These are phyloP conservation scores for Orychophragmus violaceus DNA, from an alignment of 345 rosid genomes.

Conservation along the genomic window DNA sequence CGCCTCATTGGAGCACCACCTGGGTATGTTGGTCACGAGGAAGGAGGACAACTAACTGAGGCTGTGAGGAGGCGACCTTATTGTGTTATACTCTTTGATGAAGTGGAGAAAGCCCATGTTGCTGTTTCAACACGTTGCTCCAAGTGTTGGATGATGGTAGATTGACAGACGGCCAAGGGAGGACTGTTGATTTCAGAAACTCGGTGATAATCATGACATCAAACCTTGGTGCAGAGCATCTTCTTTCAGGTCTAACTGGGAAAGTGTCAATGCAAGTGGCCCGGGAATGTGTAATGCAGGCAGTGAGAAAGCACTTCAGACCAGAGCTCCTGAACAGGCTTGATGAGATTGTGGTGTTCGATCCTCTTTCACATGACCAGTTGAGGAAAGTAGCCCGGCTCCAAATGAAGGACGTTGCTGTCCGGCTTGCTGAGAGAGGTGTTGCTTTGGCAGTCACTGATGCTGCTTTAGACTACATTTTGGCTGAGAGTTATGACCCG, in stretches of 20 bases:
- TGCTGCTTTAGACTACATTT: slow-evolving; percentile 60
- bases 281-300: slow-evolving; percentile 71
- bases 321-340: slow-evolving; percentile 87
- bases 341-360: slow-evolving; percentile 85
- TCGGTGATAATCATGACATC: slow-evolving; percentile 92
- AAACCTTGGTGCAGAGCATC: slow-evolving; percentile 86
- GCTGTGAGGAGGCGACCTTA: slow-evolving; percentile 89
- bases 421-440: slow-evolving; percentile 80
- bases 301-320: slow-evolving; percentile 78
- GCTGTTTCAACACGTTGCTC: slow-evolving; percentile 84
- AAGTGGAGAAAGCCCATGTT: slow-evolving; percentile 92
- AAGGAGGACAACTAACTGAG: slow-evolving; percentile 93
- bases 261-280: slow-evolving; percentile 78
- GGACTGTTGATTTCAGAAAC: slow-evolving; percentile 77
- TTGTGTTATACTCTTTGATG: slow-evolving; percentile 77
- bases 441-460: slow-evolving; percentile 80
- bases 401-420: slow-evolving; percentile 82
- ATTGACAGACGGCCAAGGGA: slow-evolving; percentile 88
- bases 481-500: slow-evolving; percentile 81
- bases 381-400: slow-evolving; percentile 70
- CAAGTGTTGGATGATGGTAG: slow-evolving; percentile 93
- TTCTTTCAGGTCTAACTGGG: slow-evolving; percentile 63
- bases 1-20: slow-evolving; percentile 89
- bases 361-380: slow-evolving; percentile 89
- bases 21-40: slow-evolving; percentile 94